Conservation (phyloP, 225 moss, liverwort and hornwort species). For the Antitrichia curtipendula region DNA sequence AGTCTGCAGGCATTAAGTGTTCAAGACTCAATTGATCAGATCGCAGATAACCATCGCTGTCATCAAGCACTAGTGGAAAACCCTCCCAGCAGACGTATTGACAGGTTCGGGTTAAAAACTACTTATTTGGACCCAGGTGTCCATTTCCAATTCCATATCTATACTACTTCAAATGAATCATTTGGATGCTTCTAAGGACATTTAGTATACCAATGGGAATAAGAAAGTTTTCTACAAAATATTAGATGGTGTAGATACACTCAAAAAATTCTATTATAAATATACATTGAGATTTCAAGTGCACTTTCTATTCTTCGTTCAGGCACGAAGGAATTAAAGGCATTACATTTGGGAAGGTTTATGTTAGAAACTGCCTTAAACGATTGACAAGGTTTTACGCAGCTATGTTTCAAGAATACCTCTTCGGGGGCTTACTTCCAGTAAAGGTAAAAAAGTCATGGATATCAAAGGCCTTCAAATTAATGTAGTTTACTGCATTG, state of each 20-base stretch:
- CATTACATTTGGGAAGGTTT: neutral
- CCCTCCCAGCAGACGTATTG: neutral
- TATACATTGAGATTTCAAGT: neutral
- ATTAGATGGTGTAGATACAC: neutral
- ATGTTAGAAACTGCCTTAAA: neutral
- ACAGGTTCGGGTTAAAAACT: neutral
- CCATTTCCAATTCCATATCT: neutral
- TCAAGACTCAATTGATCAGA: neutral
- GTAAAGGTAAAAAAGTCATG: too few species aligned
- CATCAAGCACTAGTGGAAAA: neutral
- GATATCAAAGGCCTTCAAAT: neutral
- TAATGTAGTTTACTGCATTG: neutral
- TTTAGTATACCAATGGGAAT: neutral
- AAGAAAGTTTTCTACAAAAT: neutral
- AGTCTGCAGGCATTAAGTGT: conserved; percentile 49
- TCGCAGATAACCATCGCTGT: neutral
- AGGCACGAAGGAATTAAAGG: neutral
- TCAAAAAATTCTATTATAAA: neutral
- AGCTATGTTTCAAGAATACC: neutral
- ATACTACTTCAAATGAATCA: neutral
- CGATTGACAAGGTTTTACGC: neutral
- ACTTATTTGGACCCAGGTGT: neutral
- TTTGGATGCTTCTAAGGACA: neutral
- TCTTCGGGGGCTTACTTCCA: neutral
- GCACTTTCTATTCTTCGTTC: neutral